Evolutionary conservation across 108 stramenopile genomes (phyloP).

Genomic region (Conticribra guillardii): DNA sequence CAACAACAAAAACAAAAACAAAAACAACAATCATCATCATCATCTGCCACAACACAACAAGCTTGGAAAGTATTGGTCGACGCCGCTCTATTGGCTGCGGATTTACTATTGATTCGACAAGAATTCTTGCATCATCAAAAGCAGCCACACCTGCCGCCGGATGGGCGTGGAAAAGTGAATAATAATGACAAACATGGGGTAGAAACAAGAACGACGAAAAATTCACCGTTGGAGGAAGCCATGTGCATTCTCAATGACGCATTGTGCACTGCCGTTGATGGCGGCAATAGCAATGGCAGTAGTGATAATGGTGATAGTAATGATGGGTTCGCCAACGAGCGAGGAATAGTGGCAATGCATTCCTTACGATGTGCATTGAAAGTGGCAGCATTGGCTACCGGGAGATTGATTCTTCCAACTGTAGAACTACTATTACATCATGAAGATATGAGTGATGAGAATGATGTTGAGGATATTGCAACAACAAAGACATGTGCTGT

Average conservation of each 20-base stretch:
- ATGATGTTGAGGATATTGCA: no score
- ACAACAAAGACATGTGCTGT: no score
- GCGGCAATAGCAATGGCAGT: no score
- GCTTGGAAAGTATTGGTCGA: conserved; percentile 42
- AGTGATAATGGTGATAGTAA: no score
- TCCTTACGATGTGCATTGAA: conserved; percentile 39
- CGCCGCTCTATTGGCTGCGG: conserved; percentile 28
- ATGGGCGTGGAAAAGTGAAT: not conserved
- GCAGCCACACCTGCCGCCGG: no score
- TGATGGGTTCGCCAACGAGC: no score
- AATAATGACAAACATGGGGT: not conserved
- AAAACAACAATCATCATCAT: no score
- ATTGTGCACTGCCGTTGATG: conserved; percentile 5
- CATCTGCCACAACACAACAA: not conserved
- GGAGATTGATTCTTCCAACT: conserved; percentile 35
- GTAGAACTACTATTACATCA: not conserved
- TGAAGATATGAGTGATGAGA: not conserved
- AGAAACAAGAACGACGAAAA: not conserved
- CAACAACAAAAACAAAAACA: no score
- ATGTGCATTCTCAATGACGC: conserved; percentile 22
- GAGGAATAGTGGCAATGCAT: conserved; percentile 33
- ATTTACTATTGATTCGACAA: conserved; percentile 14
- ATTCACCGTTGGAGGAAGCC: conserved; percentile 14
- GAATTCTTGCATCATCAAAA: conserved; percentile 2
- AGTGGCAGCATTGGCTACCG: conserved; percentile 41